Conservation (phyloP, 805 yeast species). For the Yarrowia sp. region DNA sequence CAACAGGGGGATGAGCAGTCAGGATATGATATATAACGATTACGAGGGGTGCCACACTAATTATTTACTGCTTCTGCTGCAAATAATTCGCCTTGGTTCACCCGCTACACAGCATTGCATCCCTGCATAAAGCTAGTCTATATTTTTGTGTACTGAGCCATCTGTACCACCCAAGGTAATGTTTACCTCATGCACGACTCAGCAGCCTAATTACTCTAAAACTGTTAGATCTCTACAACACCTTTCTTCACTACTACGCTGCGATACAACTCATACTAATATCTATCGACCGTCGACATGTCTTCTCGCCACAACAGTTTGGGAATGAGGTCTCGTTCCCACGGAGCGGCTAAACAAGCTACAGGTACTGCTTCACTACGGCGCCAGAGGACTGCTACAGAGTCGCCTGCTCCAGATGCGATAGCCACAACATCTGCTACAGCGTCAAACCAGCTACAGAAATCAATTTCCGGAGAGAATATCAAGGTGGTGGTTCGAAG, state of each 20-base stretch:
- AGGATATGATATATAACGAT: too few species aligned
- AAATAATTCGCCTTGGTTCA: too few species aligned
- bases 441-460: not conserved
- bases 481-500: slow-evolving; percentile 64
- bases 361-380: not conserved
- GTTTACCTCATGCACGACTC: slow-evolving; percentile 20
- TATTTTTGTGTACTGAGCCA: not conserved
- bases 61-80: too few species aligned
- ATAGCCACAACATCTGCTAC: not conserved
- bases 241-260: not conserved
- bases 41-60: too few species aligned
- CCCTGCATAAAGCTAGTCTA: not conserved
- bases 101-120: not conserved
- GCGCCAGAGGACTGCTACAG: not conserved
- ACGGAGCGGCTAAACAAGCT: not conserved
- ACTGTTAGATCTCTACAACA: not conserved
- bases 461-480: slow-evolving; percentile 40
- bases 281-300: not conserved
- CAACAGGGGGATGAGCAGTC: not conserved
- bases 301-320: slow-evolving; percentile 15
- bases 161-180: not conserved
- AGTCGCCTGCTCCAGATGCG: slow-evolving; percentile 10
- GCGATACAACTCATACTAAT: not conserved
- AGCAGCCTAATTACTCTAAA: slow-evolving; percentile 14
- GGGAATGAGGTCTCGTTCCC: slow-evolving; percentile 1